These are phyloP conservation scores for Chloranthus sessilifolius DNA, from an alignment of 164 flowering plant species.

Conservation along the genomic window DNA sequence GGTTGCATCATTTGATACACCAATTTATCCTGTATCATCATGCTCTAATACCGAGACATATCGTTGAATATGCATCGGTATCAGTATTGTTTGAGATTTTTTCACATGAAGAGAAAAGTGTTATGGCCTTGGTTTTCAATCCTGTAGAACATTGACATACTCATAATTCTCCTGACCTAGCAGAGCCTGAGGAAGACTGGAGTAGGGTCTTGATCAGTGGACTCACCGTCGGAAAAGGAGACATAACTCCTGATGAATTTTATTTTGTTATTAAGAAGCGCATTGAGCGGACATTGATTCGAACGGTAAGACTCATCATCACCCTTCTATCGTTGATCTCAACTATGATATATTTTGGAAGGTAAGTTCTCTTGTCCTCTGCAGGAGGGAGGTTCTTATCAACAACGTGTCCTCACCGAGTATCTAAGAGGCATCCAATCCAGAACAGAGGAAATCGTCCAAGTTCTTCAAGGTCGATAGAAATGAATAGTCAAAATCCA, in stretches of 20 bases:
- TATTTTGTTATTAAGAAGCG: constrained; percentile 72
- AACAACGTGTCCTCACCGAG: constrained; percentile 71
- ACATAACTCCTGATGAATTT: constrained; percentile 58
- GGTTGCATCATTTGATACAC: too few relatives aligned
- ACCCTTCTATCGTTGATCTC: background rate
- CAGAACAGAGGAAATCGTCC: constrained; percentile 64
- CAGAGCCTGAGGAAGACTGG: constrained; percentile 90
- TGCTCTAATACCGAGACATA: too few relatives aligned
- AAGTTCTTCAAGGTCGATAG: constrained; percentile 41
- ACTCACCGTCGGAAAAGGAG: constrained; percentile 67
- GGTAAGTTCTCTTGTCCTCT: constrained; percentile 3
- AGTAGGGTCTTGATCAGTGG: constrained; percentile 63
- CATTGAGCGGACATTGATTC: constrained; percentile 63
- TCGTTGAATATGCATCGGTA: too few relatives aligned
- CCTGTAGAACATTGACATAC: too few relatives aligned
- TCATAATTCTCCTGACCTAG: too few relatives aligned
- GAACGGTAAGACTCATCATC: constrained; percentile 51
- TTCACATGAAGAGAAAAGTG: too few relatives aligned
- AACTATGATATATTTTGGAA: too few relatives aligned
- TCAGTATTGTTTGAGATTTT: too few relatives aligned
- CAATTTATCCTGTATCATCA: too few relatives aligned
- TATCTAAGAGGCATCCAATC: constrained; percentile 75
- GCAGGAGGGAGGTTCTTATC: constrained; percentile 91
- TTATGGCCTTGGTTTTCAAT: too few relatives aligned
- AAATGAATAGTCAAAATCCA: too few relatives aligned